Evolutionary conservation across 78 protist species (phyloP).

Genomic region (Dictyostelium purpureum): DNA sequence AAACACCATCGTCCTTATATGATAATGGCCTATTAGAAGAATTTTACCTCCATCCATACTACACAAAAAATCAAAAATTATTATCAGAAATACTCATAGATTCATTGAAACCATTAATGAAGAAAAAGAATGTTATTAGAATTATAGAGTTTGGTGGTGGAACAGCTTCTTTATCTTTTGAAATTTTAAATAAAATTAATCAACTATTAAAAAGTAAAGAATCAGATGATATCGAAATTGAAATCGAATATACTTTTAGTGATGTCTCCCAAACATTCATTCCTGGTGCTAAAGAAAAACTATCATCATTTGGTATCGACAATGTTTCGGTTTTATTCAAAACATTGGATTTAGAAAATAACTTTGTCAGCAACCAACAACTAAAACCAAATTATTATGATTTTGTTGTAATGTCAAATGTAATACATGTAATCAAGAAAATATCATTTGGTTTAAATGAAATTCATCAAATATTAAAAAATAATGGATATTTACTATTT

Average conservation of each 20-base stretch:
- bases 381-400: slow-evolving; percentile 6
- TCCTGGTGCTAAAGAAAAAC: neutral
- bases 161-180: neutral
- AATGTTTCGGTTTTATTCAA: neutral
- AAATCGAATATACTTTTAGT: slow-evolving; percentile 25
- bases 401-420: slow-evolving; percentile 17
- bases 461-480: neutral
- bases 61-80: neutral
- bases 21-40: neutral
- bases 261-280: slow-evolving; percentile 17
- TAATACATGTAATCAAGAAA: neutral
- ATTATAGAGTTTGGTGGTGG: slow-evolving; percentile 56
- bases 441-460: neutral
- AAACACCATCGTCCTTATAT: neutral
- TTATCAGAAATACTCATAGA: neutral
- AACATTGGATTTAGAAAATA: slow-evolving; percentile 3
- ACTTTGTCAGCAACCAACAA: neutral
- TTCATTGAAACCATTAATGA: neutral
- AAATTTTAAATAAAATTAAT: neutral
- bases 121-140: neutral
- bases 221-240: neutral
- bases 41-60: neutral
- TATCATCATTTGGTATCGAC: neutral
- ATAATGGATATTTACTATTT: slow-evolving; percentile 1
- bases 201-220: neutral